A percentile compares a stretch with the other conserved stretches of the same genome.
phyloP scores from a whole-genome alignment of 257 asterid genomes.

The Solanum stenotomum region DNA sequence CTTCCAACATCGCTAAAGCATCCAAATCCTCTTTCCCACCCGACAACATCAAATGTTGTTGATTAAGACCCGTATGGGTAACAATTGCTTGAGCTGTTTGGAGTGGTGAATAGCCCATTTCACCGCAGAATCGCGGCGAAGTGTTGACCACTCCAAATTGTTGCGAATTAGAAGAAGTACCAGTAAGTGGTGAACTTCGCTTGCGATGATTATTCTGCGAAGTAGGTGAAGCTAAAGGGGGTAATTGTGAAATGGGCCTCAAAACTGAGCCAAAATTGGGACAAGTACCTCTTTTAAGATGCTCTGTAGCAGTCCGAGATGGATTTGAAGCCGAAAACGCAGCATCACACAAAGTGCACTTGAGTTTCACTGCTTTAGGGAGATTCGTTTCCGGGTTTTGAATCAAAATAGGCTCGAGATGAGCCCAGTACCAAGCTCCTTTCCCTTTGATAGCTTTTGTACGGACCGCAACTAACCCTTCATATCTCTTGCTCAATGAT shows the following conservation, averaged over 20 bases:
- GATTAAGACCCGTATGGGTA: slow-evolving; percentile 7
- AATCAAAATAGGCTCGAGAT: slow-evolving; percentile 72
- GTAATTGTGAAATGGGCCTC: slow-evolving; percentile 55
- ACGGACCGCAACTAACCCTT: slow-evolving; percentile 56
- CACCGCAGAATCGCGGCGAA: background rate
- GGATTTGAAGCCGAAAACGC: slow-evolving; percentile 82
- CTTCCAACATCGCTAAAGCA: slow-evolving; percentile 75
- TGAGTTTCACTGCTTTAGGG: slow-evolving; percentile 78
- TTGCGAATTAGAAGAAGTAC: slow-evolving; percentile 29
- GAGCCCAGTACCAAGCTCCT: slow-evolving; percentile 99
- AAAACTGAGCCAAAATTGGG: slow-evolving; percentile 51
- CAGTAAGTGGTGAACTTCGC: slow-evolving; percentile 33
- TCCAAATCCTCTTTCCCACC: slow-evolving; percentile 81
- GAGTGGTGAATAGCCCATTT: slow-evolving; percentile 15
- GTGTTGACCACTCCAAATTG: slow-evolving; percentile 35
- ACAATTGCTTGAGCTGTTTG: slow-evolving; percentile 10
- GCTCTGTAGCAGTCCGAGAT: slow-evolving; percentile 81
- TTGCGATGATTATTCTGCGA: slow-evolving; percentile 50
- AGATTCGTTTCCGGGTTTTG: slow-evolving; percentile 47
- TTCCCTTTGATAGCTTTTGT: slow-evolving; percentile 84
- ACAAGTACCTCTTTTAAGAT: slow-evolving; percentile 69
- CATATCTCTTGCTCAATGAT: slow-evolving; percentile 62
- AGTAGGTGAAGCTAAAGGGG: slow-evolving; percentile 69
- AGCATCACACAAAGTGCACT: slow-evolving; percentile 64
- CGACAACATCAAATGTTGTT: slow-evolving; percentile 41